Evolutionary conservation across 768 basidiomycete species (phyloP).

Genomic region (Lentinus brumalis): DNA sequence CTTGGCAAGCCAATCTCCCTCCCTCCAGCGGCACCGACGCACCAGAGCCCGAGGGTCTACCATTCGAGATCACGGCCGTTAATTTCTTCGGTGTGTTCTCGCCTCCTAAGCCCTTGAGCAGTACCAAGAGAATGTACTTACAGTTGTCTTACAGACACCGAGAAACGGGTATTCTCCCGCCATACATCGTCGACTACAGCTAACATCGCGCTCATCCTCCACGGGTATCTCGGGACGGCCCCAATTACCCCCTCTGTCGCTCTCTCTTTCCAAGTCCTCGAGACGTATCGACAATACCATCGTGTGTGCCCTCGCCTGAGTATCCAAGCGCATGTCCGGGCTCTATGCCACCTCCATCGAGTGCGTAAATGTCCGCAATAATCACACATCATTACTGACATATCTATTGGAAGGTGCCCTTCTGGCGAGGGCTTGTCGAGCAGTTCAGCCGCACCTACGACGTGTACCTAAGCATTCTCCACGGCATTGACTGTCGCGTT

Average conservation of each 20-base stretch:
- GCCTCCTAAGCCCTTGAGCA: no score
- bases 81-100: no score
- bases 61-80: no score
- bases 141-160: no score
- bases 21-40: no score
- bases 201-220: conserved; percentile 19
- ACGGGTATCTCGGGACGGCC: conserved; percentile 27
- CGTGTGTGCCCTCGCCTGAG: conserved; percentile 27
- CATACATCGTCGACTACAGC: background rate
- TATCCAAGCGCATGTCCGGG: conserved; percentile 21
- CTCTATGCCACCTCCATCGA: conserved; percentile 22
- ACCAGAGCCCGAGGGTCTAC: no score
- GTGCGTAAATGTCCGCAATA: background rate
- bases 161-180: no score
- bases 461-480: conserved; percentile 27
- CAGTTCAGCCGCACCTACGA: conserved; percentile 32
- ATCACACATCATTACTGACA: no score
- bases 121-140: no score
- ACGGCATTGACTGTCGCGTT: conserved; percentile 15
- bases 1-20: no score
- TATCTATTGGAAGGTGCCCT: background rate
- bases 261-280: conserved; percentile 22
- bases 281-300: conserved; percentile 28
- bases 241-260: conserved; percentile 21
- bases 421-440: background rate